A percentile compares a stretch with the other conserved stretches of the same genome.
These are phyloP conservation scores for Cladosporium austrohemisphaericum DNA, from an alignment of 2,329 filamentous ascomycete genomes.

Conservation along the genomic window DNA sequence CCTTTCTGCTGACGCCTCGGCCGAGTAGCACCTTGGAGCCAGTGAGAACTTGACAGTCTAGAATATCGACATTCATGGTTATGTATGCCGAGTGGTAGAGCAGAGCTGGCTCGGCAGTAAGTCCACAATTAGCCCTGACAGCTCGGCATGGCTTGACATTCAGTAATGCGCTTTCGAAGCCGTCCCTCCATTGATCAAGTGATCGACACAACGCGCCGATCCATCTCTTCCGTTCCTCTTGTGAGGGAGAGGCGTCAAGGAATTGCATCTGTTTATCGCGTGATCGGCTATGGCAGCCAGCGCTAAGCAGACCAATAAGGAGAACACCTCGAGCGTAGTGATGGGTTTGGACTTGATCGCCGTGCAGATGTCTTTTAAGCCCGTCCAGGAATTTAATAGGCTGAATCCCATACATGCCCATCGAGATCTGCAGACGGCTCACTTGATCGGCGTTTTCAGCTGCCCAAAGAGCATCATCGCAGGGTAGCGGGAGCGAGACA, in stretches of 20 bases:
- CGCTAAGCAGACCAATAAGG: conserved; percentile 85
- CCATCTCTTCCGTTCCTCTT: conserved; percentile 88
- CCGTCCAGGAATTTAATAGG: conserved; percentile 84
- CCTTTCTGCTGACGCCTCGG: conserved; percentile 74
- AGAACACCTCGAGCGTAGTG: conserved; percentile 85
- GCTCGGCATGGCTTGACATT: conserved; percentile 35
- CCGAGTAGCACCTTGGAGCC: conserved; percentile 78
- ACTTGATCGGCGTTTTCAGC: conserved; percentile 83
- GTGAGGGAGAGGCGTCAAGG: conserved; percentile 70
- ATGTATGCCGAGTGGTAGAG: conserved; percentile 90
- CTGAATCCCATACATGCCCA: conserved; percentile 75
- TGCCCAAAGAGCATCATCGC: conserved; percentile 85
- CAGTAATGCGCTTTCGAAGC: conserved; percentile 76
- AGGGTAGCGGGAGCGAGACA: conserved; percentile 83
- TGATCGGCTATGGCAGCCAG: conserved; percentile 96
- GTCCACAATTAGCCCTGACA: conserved; percentile 31
- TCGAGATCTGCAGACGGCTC: conserved; percentile 71
- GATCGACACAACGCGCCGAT: conserved; percentile 74
- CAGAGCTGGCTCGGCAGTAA: conserved; percentile 65
- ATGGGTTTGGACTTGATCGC: conserved; percentile 78
- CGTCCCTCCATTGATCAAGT: conserved; percentile 86
- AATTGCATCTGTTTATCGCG: conserved; percentile 87
- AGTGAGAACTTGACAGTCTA: conserved; percentile 91
- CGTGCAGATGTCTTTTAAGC: conserved; percentile 79
- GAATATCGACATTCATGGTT: conserved; percentile 92